phyloP scores from a whole-genome alignment of 73 alveolate species.

The Tetrahymena borealis region DNA sequence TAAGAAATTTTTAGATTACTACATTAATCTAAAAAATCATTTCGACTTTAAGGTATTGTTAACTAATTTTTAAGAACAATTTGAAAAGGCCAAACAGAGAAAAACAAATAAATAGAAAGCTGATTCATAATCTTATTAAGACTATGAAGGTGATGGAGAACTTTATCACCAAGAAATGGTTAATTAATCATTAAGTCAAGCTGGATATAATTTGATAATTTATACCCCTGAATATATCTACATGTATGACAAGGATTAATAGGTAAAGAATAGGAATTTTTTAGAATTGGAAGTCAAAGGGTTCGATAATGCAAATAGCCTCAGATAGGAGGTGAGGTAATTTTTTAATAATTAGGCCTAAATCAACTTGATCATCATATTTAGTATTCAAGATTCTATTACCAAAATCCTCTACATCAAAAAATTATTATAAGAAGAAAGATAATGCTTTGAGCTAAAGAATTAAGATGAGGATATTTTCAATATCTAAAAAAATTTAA shows the following conservation, averaged over 20 bases:
- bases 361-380: background rate
- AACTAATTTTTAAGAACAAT: background rate
- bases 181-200: background rate
- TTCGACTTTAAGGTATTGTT: background rate
- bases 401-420: background rate
- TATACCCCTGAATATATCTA: background rate
- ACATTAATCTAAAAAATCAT: background rate
- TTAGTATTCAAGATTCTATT: background rate
- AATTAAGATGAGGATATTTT: background rate
- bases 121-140: background rate
- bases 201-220: background rate
- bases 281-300: background rate
- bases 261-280: background rate
- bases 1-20: background rate
- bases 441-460: background rate
- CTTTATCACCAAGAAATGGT: background rate
- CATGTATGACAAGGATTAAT: background rate
- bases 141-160: background rate
- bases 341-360: background rate
- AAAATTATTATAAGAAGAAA: background rate
- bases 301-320: background rate
- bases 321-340: background rate
- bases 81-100: too few species aligned
- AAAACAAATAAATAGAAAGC: background rate
- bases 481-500: background rate